Evolutionary conservation across 202 grass and related monocot genomes (phyloP).

Genomic region (Zoysia matrella): DNA sequence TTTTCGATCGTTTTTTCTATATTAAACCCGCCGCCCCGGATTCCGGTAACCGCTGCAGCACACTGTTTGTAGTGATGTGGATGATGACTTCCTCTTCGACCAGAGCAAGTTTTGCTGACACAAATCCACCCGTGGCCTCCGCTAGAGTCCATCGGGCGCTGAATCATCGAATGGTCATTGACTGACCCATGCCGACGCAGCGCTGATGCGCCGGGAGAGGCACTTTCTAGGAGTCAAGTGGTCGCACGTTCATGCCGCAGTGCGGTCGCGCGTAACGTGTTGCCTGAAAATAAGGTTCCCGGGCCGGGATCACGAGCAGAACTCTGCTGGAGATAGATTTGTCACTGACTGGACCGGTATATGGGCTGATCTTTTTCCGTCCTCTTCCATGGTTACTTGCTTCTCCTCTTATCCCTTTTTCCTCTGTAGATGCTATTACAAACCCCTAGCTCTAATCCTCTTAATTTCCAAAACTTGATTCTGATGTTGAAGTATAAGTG

Average conservation of each 20-base stretch:
- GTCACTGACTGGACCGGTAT: too few relatives aligned
- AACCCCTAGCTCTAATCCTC: too few relatives aligned
- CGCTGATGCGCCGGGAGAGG: neutral
- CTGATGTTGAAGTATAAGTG: too few relatives aligned
- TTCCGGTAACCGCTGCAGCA: neutral
- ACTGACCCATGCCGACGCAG: neutral
- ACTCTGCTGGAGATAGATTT: too few relatives aligned
- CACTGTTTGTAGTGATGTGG: neutral
- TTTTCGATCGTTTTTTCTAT: neutral
- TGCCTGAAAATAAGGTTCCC: too few relatives aligned
- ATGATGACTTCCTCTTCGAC: neutral
- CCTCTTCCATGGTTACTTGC: too few relatives aligned
- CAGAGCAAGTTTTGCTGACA: neutral
- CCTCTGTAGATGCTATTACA: too few relatives aligned
- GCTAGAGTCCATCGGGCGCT: neutral
- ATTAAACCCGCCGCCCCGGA: neutral
- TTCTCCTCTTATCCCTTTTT: too few relatives aligned
- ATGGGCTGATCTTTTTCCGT: too few relatives aligned
- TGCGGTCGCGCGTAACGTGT: too few relatives aligned
- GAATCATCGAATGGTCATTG: conserved; percentile 13
- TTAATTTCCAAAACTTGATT: too few relatives aligned
- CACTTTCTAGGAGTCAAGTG: neutral
- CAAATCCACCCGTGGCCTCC: neutral
- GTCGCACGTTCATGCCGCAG: neutral
- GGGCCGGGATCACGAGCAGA: too few relatives aligned